Conservation (phyloP, 2,329 filamentous ascomycete species). For the Aureobasidium sp. region DNA sequence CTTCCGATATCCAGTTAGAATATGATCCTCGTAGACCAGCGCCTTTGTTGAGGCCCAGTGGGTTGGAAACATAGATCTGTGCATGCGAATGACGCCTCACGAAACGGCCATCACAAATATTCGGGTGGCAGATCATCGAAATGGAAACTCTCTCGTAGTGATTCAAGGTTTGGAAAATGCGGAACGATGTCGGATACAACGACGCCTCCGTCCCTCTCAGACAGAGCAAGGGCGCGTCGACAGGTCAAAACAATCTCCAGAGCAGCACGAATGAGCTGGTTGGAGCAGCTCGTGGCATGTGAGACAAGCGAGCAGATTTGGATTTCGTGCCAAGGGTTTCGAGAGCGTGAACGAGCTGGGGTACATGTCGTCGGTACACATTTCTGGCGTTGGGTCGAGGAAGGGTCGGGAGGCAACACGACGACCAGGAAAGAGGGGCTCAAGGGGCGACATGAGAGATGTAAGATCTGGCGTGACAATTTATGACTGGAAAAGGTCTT, state of each 20-base stretch:
- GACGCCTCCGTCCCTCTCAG: background rate
- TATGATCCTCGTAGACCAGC: background rate
- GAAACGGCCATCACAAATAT: background rate
- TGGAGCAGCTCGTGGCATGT: conserved; percentile 12
- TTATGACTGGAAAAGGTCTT: background rate
- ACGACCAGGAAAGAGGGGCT: background rate
- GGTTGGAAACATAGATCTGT: too few relatives aligned
- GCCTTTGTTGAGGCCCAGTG: background rate
- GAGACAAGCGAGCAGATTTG: conserved; percentile 13
- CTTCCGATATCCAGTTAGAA: background rate
- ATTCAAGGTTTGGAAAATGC: background rate
- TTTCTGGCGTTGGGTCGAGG: background rate
- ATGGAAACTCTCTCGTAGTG: background rate
- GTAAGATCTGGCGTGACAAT: background rate
- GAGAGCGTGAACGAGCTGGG: background rate
- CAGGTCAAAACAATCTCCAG: background rate
- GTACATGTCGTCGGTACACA: conserved; percentile 6
- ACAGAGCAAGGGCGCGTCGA: background rate
- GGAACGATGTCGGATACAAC: background rate
- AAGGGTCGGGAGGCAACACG: background rate
- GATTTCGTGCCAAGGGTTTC: conserved; percentile 8
- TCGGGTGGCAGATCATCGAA: background rate
- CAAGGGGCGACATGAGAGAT: background rate
- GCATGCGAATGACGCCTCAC: background rate
- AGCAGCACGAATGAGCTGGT: background rate